A percentile compares a stretch with the other conserved stretches of the same genome.
Evolutionary conservation across 1,284 basidiomycete species (phyloP).

Genomic region (Ustilago vetiveriae): DNA sequence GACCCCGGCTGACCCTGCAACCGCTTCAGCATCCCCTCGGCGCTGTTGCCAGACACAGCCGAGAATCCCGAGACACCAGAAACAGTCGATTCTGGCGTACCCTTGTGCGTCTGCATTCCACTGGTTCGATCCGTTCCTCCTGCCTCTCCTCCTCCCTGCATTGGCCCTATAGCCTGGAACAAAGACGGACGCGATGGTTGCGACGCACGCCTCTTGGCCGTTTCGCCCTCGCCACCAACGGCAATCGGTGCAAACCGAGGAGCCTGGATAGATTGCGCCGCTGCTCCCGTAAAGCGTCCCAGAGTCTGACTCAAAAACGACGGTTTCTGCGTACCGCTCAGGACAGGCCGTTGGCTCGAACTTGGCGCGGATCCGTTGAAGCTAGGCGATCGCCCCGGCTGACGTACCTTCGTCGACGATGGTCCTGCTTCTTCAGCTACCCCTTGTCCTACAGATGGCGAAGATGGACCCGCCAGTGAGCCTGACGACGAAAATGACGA

Average conservation of each 20-base stretch:
- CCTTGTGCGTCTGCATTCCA: conserved; percentile 11
- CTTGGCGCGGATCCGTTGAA: conserved; percentile 6
- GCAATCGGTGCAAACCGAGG: conserved; percentile 19
- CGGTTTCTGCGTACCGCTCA: conserved; percentile 13
- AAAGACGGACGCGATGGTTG: conserved; percentile 20
- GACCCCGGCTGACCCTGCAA: conserved; percentile 20
- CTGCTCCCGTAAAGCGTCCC: conserved; percentile 37
- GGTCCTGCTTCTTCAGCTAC: conserved; percentile 3
- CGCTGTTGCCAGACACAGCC: conserved; percentile 23
- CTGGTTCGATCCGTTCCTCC: background rate
- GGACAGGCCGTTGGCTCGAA: conserved; percentile 6
- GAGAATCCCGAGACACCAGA: conserved; percentile 28
- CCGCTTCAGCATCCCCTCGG: conserved; percentile 37
- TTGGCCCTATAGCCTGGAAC: conserved; percentile 28
- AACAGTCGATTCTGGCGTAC: conserved; percentile 27
- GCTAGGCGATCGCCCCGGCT: conserved; percentile 13
- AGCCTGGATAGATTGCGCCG: conserved; percentile 12
- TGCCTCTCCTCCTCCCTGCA: conserved; percentile 13
- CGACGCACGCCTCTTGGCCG: conserved; percentile 1
- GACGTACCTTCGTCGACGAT: background rate
- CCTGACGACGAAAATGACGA: conserved; percentile 32
- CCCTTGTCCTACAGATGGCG: conserved; percentile 5
- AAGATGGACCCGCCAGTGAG: conserved; percentile 17
- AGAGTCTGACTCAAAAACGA: conserved; percentile 49
- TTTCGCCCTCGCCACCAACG: conserved; percentile 4